Conservation (phyloP, 2,329 filamentous ascomycete genomes). For the Taxawa tesnikishii region DNA sequence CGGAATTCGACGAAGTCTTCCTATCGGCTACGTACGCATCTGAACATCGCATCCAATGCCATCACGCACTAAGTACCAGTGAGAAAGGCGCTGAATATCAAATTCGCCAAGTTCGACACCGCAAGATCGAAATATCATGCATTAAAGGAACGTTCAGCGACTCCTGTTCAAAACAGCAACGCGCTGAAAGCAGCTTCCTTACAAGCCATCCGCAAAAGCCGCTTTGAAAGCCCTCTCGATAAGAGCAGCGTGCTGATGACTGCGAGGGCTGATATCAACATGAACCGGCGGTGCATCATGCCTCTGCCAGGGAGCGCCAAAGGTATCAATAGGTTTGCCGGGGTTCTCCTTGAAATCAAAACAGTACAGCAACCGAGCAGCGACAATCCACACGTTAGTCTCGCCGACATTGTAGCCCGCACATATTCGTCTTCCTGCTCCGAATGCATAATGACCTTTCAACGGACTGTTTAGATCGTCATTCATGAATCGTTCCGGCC, state of each 20-base stretch:
- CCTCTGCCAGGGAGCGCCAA: constrained; percentile 1
- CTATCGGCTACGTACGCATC: no score
- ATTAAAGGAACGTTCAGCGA: no score
- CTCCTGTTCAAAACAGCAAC: no score
- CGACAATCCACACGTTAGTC: constrained; percentile 5
- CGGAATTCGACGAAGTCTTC: no score
- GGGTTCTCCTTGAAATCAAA: constrained; percentile 5
- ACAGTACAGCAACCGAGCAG: constrained; percentile 3
- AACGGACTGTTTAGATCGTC: constrained; percentile 4
- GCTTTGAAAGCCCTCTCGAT: constrained; percentile 2
- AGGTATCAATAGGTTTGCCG: constrained; percentile 3
- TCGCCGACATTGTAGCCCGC: constrained; percentile 3
- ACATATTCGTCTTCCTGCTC: constrained; percentile 3
- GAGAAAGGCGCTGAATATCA: no score
- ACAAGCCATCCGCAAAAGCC: constrained; percentile 1
- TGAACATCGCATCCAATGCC: no score
- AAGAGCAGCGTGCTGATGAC: constrained; percentile 2
- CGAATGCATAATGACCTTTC: constrained; percentile 5
- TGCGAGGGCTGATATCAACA: constrained; percentile 2
- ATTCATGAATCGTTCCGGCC: constrained; percentile 12
- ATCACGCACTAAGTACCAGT: no score
- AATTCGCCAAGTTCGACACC: no score
- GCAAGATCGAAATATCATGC: no score
- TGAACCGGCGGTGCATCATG: constrained; percentile 1
- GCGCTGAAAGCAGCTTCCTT: no score